Base-by-base conservation (phyloP, 345 rosid species). In the Moricandia arvensis region DNA sequence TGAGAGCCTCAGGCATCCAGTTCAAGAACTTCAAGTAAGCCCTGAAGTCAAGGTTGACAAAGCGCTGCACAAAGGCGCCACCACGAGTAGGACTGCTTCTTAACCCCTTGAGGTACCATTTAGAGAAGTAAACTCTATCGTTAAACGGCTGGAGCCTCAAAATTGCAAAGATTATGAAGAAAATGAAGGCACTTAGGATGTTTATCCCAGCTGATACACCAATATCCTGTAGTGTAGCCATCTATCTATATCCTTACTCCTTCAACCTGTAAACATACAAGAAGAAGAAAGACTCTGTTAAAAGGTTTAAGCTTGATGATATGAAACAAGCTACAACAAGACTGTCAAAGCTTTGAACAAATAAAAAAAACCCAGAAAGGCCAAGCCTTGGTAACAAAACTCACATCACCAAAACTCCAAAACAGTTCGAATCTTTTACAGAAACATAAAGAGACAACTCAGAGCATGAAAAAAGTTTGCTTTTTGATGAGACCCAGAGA, bases 1-100 rank as follows among this genome's bases (percentile, higher is more conserved):
- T 89, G 26, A 95, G 80, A 4, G 99, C 97, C 12, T 70, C 93
- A 0, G 96, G 97, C 93, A 95, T 90, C 99, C 97, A 95, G 70
- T 88, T 85, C 81, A 95, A 82, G 80, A 95, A 95, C 75, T 61
- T 84, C 59, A 90, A 4, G 75, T 95, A 95, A 0, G 97, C 79
- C 59, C 88, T 78, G 33, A 77, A 90, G 79, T 95, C 96, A 74
- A 95, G 68, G 69, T 92, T 95, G 74, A 95, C 94, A 85, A 92
- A 87, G 43, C 87, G 86, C 26, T 80, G 76, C 10, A 81, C 87
- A 63, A 85, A 83, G 7, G 93, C 84, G 26, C 96, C 93, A 4
- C 83, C 77, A 43, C 66, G 85, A 0, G 88, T 29, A 29, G 99
- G 97, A 61, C 93, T 88, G 79, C 74, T 86, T 58, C 99, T 82